phyloP scores from a whole-genome alignment of 139 green algal genomes.

The Picochlorum costavermella region DNA sequence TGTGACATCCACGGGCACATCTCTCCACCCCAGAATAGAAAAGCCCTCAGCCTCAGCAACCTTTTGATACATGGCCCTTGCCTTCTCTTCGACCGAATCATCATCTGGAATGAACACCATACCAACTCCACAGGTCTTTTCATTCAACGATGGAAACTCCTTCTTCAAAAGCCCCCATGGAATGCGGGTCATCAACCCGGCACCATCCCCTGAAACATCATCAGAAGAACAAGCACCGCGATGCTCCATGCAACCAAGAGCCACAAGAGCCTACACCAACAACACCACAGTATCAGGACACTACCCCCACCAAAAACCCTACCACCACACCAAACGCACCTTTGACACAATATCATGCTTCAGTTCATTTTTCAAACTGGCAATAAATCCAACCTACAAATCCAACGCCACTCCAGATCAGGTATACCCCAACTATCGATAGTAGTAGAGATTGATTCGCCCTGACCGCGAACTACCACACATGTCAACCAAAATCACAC shows the following conservation, averaged over 20 bases:
- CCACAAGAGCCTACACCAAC: conserved; percentile 65
- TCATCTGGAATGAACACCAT: conserved; percentile 97
- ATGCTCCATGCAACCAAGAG: conserved; percentile 99
- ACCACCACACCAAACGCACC: conserved; percentile 29
- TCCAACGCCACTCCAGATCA: no score
- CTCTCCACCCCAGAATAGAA: conserved; percentile 83
- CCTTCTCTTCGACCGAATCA: conserved; percentile 57
- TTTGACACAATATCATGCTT: conserved; percentile 87
- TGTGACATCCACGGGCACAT: conserved; percentile 77
- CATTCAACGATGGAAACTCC: conserved; percentile 39
- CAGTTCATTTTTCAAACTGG: conserved; percentile 75
- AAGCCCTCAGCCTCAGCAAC: conserved; percentile 66
- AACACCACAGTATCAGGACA: no score
- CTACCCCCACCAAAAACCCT: not conserved
- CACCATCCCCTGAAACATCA: conserved; percentile 92
- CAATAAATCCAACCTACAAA: conserved; percentile 91
- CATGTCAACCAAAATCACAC: not conserved
- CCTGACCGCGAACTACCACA: not conserved
- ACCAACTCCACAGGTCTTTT: conserved; percentile 73
- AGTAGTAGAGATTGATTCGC: not conserved
- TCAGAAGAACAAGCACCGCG: conserved; percentile 94
- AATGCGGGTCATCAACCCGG: conserved; percentile 95
- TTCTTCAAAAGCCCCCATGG: conserved; percentile 89
- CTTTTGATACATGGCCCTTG: conserved; percentile 63
- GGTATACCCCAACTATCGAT: not conserved